Base-by-base conservation (phyloP, 768 basidiomycete genomes). In the Tephrocybe sp. region DNA sequence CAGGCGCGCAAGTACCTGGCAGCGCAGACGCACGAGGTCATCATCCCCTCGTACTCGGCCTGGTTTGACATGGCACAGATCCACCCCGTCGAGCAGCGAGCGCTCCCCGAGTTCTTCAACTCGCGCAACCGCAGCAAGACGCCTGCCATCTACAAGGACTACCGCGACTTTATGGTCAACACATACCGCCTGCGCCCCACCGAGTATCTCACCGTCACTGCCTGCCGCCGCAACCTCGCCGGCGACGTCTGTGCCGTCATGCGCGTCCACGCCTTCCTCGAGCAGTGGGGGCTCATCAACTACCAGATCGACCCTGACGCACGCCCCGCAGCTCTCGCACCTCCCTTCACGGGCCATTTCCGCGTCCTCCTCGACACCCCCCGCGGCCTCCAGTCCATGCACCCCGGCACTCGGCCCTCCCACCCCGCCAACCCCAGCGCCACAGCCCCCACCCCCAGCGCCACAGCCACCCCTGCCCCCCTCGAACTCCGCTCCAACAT, bases 221-320 rank as follows among this genome's bases (percentile, higher is more conserved):
- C 96, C 1, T 99, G 97, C 66, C 71, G 97, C 64, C 74, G 97
- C 57, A 99, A 99, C 70, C 70, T 99, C 57, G 96, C 96, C 4
- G 97, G 97, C 39, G 97, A 99, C 67, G 97, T 98, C 5, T 98
- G 97, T 63, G 93, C 93, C 21, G 90, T 99, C 62, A 96, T 98
- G 95, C 86, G 97, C 46, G 96, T 99, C 1, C 97, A 99, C 68
- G 95, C 94, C 3, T 98, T 99, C 68, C 77, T 99, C 26, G 97
- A 98, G 67, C 97, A 98, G 63, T 99, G 97, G 97, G 97, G 97
- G 0, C 76, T 99, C 52, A 86, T 99, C 64, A 99, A 99, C 73
- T 99, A 99, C 68, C 97, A 99, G 96, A 92, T 99, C 62, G 97
- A 99, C 73, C 94, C 96, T 26, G 96, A 98, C 64, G 87, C 93